These are phyloP conservation scores for Ceriops decandra DNA, from an alignment of 345 rosid genomes.

Conservation along the genomic window DNA sequence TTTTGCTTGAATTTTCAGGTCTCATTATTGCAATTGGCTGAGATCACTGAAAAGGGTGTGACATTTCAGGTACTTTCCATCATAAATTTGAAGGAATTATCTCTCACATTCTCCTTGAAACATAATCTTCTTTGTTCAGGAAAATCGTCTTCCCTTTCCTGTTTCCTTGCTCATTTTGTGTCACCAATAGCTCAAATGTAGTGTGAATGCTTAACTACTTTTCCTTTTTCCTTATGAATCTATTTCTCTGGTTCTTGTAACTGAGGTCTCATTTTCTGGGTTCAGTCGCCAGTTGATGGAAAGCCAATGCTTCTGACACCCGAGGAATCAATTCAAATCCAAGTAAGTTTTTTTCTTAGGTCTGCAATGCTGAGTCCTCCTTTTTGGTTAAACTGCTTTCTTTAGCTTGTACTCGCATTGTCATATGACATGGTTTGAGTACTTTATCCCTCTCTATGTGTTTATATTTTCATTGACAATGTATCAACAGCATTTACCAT, in stretches of 20 bases:
- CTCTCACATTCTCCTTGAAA: neutral
- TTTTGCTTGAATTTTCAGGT: slow-evolving; percentile 39
- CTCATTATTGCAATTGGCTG: slow-evolving; percentile 72
- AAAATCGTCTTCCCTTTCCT: too few species aligned
- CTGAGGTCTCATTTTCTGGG: slow-evolving; percentile 24
- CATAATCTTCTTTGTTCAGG: neutral
- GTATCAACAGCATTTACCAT: neutral
- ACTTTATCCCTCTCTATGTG: neutral
- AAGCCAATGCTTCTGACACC: slow-evolving; percentile 83
- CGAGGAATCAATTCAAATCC: slow-evolving; percentile 83
- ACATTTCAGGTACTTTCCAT: slow-evolving; percentile 58
- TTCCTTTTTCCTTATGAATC: neutral
- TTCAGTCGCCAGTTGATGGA: slow-evolving; percentile 79
- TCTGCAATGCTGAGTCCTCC: neutral
- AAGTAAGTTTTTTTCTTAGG: slow-evolving; percentile 34
- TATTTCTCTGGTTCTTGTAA: slow-evolving; percentile 9
- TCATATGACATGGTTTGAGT: neutral
- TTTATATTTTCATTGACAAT: neutral
- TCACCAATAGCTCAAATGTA: neutral
- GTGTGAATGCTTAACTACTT: neutral
- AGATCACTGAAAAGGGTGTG: slow-evolving; percentile 74
- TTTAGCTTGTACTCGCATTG: neutral
- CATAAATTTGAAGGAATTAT: neutral
- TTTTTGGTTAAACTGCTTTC: neutral
- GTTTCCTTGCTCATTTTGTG: neutral